Evolutionary conservation across 75 land plant species (phyloP).

Genomic region (Pseudotsuga menziesii): DNA sequence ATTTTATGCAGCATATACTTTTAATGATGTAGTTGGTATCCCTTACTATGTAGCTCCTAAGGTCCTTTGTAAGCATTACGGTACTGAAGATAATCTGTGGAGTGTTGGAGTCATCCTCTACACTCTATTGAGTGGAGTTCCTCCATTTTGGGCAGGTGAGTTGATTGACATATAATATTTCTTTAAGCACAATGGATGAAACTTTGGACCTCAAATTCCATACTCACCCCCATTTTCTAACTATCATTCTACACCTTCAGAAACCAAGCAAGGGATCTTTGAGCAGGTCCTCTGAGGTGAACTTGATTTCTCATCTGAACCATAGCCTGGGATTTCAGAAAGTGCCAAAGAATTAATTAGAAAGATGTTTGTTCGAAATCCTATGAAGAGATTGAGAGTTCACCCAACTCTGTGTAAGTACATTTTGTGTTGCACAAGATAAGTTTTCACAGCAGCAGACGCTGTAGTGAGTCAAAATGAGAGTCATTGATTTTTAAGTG

Average conservation of each 20-base stretch:
- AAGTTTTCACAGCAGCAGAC: background rate
- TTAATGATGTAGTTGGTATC: constrained; percentile 23
- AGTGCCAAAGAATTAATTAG: constrained; percentile 55
- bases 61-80: constrained; percentile 16
- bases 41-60: constrained; percentile 28
- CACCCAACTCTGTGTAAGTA: constrained; percentile 24
- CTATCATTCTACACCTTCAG: constrained; percentile 16
- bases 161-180: background rate
- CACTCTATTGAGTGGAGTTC: constrained; percentile 21
- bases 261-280: constrained; percentile 55
- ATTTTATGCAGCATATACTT: constrained; percentile 10
- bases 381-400: constrained; percentile 37
- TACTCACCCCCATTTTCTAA: background rate
- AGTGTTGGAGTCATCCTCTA: constrained; percentile 29
- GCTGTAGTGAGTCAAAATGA: background rate
- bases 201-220: background rate
- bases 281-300: constrained; percentile 45
- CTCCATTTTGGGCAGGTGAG: constrained; percentile 24
- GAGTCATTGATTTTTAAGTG: background rate
- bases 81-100: constrained; percentile 23
- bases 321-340: constrained; percentile 55
- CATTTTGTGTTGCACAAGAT: background rate
- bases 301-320: constrained; percentile 52
- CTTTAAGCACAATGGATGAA: background rate
- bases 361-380: constrained; percentile 44